A percentile compares a stretch with the other conserved stretches of the same genome.
phyloP scores from a whole-genome alignment of 1,284 basidiomycete species.

The Leucoagaricus sp. region DNA sequence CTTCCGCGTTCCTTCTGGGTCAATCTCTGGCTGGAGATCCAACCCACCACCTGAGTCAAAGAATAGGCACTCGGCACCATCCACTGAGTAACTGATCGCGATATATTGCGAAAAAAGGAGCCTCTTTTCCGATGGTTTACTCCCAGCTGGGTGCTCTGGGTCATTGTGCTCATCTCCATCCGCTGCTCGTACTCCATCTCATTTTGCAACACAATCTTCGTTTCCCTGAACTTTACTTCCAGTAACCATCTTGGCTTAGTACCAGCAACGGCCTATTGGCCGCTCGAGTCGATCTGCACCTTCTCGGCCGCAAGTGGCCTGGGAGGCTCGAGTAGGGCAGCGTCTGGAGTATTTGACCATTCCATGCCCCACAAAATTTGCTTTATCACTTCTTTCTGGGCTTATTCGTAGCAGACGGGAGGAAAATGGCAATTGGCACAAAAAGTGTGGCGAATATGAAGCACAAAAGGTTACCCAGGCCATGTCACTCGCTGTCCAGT shows the following conservation, averaged over 20 bases:
- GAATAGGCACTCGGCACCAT: conserved; percentile 5
- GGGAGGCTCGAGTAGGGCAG: conserved; percentile 4
- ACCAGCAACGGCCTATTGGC: conserved; percentile 7
- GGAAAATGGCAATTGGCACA: background rate
- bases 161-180: background rate
- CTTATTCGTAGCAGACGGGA: background rate
- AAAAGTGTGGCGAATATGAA: conserved; percentile 1
- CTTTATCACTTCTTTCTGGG: background rate
- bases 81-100: conserved; percentile 13
- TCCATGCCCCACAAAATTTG: conserved; percentile 9
- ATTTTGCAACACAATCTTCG: background rate
- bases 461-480: background rate
- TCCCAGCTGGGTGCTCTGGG: background rate
- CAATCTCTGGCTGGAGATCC: background rate
- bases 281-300: background rate
- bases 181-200: background rate
- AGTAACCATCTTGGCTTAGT: conserved; percentile 6
- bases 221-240: conserved; percentile 1
- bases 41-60: background rate
- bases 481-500: background rate
- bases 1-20: no score
- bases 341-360: conserved; percentile 9
- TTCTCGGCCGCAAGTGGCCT: background rate
- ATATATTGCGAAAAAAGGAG: background rate
- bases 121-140: background rate